These are phyloP conservation scores for Yamadazyma jaroonii DNA, from an alignment of 1,139 yeast genomes.

Conservation along the genomic window DNA sequence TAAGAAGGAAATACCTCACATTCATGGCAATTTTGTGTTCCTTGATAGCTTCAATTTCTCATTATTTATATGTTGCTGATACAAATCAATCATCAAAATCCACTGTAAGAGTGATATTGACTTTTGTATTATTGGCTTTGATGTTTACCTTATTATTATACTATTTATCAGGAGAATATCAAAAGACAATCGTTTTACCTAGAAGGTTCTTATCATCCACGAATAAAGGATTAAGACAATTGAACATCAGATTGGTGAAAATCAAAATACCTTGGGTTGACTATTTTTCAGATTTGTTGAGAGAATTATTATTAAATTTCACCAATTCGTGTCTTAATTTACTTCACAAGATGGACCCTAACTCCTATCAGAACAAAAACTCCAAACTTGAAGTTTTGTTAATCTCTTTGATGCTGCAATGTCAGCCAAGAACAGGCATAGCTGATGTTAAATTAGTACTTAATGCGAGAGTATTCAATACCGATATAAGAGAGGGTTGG, in stretches of 20 bases:
- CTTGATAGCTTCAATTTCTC: slow-evolving; percentile 39
- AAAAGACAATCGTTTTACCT: slow-evolving; percentile 79
- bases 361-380: slow-evolving; percentile 26
- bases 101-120: slow-evolving; percentile 44
- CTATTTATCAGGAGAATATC: slow-evolving; percentile 86
- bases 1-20: slow-evolving; percentile 70
- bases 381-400: slow-evolving; percentile 43
- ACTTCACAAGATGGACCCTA: slow-evolving; percentile 37
- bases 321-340: slow-evolving; percentile 25
- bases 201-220: slow-evolving; percentile 74
- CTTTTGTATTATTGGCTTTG: slow-evolving; percentile 65
- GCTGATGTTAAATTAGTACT: slow-evolving; percentile 67
- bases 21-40: slow-evolving; percentile 58
- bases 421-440: slow-evolving; percentile 46
- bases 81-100: slow-evolving; percentile 24
- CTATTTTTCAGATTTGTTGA: slow-evolving; percentile 42
- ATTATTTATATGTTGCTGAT: slow-evolving; percentile 35
- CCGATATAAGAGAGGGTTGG: slow-evolving; percentile 92
- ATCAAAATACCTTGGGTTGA: slow-evolving; percentile 61
- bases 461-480: slow-evolving; percentile 76
- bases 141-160: slow-evolving; percentile 71
- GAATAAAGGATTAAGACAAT: slow-evolving; percentile 81
- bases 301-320: slow-evolving; percentile 36
- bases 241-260: slow-evolving; percentile 75
- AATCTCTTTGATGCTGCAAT: slow-evolving; percentile 43